A percentile compares a stretch with the other conserved stretches of the same genome.
These are phyloP conservation scores for Clonostachys rosea DNA, from an alignment of 2,329 filamentous ascomycete genomes.

Conservation along the genomic window DNA sequence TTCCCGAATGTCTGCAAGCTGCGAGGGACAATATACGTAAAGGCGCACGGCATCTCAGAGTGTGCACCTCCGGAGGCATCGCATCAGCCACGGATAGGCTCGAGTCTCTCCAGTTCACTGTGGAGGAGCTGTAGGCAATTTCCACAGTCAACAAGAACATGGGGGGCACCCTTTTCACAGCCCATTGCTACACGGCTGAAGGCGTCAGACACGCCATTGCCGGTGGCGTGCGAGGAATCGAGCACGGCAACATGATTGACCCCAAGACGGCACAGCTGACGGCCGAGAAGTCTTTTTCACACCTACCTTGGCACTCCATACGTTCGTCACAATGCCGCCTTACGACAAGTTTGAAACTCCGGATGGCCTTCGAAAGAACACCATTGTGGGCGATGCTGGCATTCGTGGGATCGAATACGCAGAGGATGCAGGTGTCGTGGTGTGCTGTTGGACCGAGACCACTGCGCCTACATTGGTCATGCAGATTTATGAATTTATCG, in stretches of 20 bases:
- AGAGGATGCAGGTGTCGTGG: slow-evolving; percentile 43
- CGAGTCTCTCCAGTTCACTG: slow-evolving; percentile 49
- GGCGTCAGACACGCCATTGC: slow-evolving; percentile 50
- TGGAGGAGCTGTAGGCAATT: slow-evolving; percentile 50
- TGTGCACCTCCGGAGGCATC: slow-evolving; percentile 55
- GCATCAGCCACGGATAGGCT: slow-evolving; percentile 49
- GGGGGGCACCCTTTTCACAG: slow-evolving; percentile 46
- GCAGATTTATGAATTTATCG: slow-evolving; percentile 23
- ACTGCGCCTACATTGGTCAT: slow-evolving; percentile 19
- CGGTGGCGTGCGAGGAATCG: slow-evolving; percentile 52
- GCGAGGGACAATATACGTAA: slow-evolving; percentile 48
- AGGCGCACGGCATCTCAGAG: slow-evolving; percentile 58
- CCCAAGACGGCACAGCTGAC: slow-evolving; percentile 39
- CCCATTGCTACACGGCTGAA: slow-evolving; percentile 51
- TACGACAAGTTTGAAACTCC: slow-evolving; percentile 42
- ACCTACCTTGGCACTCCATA: slow-evolving; percentile 33
- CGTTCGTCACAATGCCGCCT: slow-evolving; percentile 31
- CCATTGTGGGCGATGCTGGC: slow-evolving; percentile 39
- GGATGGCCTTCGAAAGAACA: slow-evolving; percentile 41
- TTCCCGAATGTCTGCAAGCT: slow-evolving; percentile 45
- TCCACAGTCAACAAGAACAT: slow-evolving; percentile 39
- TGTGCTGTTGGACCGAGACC: slow-evolving; percentile 46
- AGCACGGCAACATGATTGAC: slow-evolving; percentile 37
- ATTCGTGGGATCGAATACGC: slow-evolving; percentile 41
- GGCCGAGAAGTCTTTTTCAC: slow-evolving; percentile 45